Conservation (phyloP, 768 basidiomycete species). For the Tricholoma hemisulphureum region DNA sequence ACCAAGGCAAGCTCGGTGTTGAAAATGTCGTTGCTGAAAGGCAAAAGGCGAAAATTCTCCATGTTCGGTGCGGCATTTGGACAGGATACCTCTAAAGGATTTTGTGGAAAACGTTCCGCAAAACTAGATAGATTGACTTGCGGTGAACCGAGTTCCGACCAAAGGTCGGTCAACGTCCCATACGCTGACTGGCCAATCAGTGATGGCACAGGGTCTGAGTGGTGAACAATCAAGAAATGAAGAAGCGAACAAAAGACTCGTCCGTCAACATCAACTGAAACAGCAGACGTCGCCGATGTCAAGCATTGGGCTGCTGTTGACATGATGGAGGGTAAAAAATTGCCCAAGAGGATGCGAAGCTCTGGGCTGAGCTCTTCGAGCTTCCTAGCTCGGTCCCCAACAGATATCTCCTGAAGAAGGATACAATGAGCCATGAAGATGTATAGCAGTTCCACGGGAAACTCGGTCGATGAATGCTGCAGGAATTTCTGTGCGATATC, state of each 20-base stretch:
- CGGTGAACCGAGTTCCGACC: slow-evolving; percentile 12
- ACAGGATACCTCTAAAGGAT: neutral
- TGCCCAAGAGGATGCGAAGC: slow-evolving; percentile 26
- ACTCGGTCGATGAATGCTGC: slow-evolving; percentile 2
- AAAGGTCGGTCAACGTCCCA: slow-evolving; percentile 22
- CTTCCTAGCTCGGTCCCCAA: slow-evolving; percentile 40
- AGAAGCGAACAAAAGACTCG: slow-evolving; percentile 49
- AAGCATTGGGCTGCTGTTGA: slow-evolving; percentile 22
- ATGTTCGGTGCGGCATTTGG: neutral
- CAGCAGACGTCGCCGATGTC: slow-evolving; percentile 15
- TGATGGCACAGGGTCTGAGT: slow-evolving; percentile 27
- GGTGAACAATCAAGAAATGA: slow-evolving; percentile 29
- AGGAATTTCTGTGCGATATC: neutral
- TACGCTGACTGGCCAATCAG: slow-evolving; percentile 17
- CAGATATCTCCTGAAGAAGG: slow-evolving; percentile 36
- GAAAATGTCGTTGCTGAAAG: slow-evolving; percentile 38
- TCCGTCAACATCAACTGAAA: slow-evolving; percentile 51
- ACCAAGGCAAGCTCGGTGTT: slow-evolving; percentile 24
- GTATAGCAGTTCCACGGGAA: slow-evolving; percentile 15
- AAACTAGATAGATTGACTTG: slow-evolving; percentile 18
- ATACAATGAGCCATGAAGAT: slow-evolving; percentile 27
- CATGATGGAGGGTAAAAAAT: slow-evolving; percentile 44
- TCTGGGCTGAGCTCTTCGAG: slow-evolving; percentile 22
- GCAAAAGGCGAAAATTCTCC: slow-evolving; percentile 27
- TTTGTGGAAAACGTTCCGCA: slow-evolving; percentile 20